Base-by-base conservation (phyloP, 1,284 basidiomycete genomes). In the Boletus holoroseus region DNA sequence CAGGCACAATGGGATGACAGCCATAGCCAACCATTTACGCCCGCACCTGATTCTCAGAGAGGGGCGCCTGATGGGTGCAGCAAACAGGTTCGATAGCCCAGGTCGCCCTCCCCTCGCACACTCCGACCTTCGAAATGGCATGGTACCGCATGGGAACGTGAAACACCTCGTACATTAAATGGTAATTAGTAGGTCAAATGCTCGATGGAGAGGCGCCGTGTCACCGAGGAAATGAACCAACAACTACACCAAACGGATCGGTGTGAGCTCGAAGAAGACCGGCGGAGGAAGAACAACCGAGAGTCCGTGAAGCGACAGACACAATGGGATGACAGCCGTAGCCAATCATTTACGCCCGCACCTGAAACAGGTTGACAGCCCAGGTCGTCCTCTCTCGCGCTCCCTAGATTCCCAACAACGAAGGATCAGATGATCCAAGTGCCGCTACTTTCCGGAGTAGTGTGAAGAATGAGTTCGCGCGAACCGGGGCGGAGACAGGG, bases 341-440 rank as follows among this genome's bases (percentile, higher is more conserved):
- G 18, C 18, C 31, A 34, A 31, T 16, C 45, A 5, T 13, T 27
- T 7, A 24, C 11, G n/a, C 3, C 6, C 24, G 4, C 15, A 9
- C 31, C 13, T 2, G 22, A 6, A 22, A 22, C 22, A 22, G 22
- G 22, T 4, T 22, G 22, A 22, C 22, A 22, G 3, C 22, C 55
- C 30, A 20, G 26, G 16, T 8, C 27, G 1, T 44, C n/a, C n/a
- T n/a, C n/a, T n/a, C n/a, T n/a, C n/a, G n/a, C n/a, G n/a, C n/a
- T n/a, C n/a, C n/a, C n/a, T n/a, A n/a, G n/a, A n/a, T n/a, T n/a
- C n/a, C n/a, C n/a, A n/a, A n/a, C n/a, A n/a, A 34, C 13, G 20
- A 44, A 42, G 15, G 37, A 40, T 61, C 59, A 61, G 53, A 47
- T 59, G 57, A 56, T 41, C 20, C 11, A 16, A n/a, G 32, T 44